phyloP scores from a whole-genome alignment of 2,329 filamentous ascomycete genomes.

The Arthrobotrys conoides region DNA sequence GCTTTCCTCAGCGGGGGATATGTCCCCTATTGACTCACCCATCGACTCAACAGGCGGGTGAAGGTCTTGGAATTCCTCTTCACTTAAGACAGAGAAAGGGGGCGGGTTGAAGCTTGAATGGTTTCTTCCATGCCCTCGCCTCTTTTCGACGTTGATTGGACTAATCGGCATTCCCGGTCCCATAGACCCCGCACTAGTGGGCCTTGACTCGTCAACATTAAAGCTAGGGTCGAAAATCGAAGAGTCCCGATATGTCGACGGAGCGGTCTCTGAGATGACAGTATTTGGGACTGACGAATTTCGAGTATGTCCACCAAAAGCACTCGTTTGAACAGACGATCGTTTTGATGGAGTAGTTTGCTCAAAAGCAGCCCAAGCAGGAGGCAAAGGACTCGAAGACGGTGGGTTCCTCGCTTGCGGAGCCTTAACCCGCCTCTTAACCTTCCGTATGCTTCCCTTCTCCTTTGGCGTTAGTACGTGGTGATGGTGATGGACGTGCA shows the following conservation, averaged over 20 bases:
- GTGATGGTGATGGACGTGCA: conserved; percentile 96
- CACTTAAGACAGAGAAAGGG: conserved; percentile 41
- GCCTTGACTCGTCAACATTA: conserved; percentile 77
- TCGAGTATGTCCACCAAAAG: conserved; percentile 65
- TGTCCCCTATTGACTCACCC: conserved; percentile 30
- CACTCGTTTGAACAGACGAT: conserved; percentile 36
- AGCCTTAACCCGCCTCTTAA: conserved; percentile 73
- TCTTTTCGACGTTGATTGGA: conserved; percentile 53
- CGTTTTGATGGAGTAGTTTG: conserved; percentile 66
- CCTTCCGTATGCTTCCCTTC: conserved; percentile 54
- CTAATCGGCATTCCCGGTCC: conserved; percentile 74
- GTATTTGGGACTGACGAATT: conserved; percentile 68
- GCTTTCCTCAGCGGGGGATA: conserved; percentile 35
- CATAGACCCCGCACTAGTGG: conserved; percentile 85
- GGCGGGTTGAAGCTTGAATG: conserved; percentile 48
- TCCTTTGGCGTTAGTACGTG: conserved; percentile 76
- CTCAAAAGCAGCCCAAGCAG: conserved; percentile 67
- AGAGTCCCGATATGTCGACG: conserved; percentile 78
- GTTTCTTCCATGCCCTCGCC: conserved; percentile 33
- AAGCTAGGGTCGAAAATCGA: conserved; percentile 83
- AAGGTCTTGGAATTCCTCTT: conserved; percentile 50
- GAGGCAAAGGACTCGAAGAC: conserved; percentile 68
- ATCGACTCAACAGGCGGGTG: conserved; percentile 26
- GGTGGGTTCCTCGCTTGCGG: conserved; percentile 76
- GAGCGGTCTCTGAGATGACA: conserved; percentile 69